These are phyloP conservation scores for Adansonia grandidieri DNA, from an alignment of 441 rosid genomes.

Conservation along the genomic window DNA sequence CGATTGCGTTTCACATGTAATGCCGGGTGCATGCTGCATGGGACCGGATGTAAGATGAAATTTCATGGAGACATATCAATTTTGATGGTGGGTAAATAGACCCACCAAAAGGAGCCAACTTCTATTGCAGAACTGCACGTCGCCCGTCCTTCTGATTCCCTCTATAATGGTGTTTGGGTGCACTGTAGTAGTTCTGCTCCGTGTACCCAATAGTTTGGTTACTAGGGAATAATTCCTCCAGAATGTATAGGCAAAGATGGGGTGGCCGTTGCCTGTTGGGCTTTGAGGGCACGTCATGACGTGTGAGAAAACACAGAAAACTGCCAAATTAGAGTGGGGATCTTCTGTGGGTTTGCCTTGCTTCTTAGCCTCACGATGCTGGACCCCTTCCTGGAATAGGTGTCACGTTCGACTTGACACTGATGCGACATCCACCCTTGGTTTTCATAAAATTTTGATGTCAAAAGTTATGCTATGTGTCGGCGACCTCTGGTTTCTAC, in stretches of 20 bases:
- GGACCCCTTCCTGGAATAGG: not conserved
- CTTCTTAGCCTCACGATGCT: conserved; percentile 16
- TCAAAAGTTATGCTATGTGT: conserved; percentile 30
- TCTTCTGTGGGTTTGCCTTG: conserved; percentile 25
- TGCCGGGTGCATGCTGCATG: not conserved
- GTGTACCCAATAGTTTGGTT: not conserved
- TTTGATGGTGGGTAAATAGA: conserved; percentile 16
- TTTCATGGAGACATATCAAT: conserved; percentile 17
- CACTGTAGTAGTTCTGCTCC: not conserved
- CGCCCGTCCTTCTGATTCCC: too few species aligned
- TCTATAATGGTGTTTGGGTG: not conserved
- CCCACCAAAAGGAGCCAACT: conserved; percentile 1
- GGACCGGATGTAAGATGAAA: conserved; percentile 21
- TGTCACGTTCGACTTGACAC: not conserved
- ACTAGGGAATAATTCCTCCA: not conserved
- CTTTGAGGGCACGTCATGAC: conserved; percentile 27
- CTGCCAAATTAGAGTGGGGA: not conserved
- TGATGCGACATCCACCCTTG: conserved; percentile 27
- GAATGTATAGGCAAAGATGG: conserved; percentile 6
- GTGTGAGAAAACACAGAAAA: not conserved
- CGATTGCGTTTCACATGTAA: not conserved
- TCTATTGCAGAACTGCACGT: not conserved
- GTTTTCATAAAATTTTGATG: conserved; percentile 25
- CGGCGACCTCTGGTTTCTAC: too few species aligned
- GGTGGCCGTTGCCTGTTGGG: conserved; percentile 20